Conservation (phyloP, 1,284 basidiomycete species). For the Apiotrichum domesticum region DNA sequence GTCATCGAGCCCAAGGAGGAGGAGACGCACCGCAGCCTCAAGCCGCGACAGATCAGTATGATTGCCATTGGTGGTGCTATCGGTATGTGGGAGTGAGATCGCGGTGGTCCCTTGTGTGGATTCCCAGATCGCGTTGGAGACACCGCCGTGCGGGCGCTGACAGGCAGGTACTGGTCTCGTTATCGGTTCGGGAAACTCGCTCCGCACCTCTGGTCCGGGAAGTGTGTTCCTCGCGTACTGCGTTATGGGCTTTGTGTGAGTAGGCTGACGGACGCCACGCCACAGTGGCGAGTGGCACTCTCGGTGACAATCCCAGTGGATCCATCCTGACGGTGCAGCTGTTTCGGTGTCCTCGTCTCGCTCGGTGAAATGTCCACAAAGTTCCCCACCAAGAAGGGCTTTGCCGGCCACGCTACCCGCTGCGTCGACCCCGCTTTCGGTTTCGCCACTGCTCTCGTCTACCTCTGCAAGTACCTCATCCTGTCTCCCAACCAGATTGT, state of each 20-base stretch:
- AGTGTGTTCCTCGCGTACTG: conserved; percentile 49
- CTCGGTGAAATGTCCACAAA: conserved; percentile 46
- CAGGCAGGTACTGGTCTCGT: conserved; percentile 59
- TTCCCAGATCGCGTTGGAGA: no score
- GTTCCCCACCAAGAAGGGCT: conserved; percentile 39
- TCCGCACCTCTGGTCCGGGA: conserved; percentile 48
- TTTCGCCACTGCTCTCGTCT: conserved; percentile 34
- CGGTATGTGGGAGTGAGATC: conserved; percentile 27
- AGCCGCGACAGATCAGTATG: conserved; percentile 43
- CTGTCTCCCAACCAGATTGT: conserved; percentile 52
- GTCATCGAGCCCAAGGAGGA: conserved; percentile 6
- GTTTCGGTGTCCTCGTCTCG: conserved; percentile 35
- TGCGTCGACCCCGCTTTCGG: conserved; percentile 38
- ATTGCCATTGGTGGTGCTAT: conserved; percentile 50
- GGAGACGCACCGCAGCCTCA: conserved; percentile 30
- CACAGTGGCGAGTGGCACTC: no score
- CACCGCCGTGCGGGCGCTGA: background rate
- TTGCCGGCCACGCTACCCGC: conserved; percentile 38
- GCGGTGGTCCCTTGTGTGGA: no score
- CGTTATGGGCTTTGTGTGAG: conserved; percentile 40
- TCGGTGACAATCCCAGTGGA: no score
- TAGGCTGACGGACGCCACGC: background rate
- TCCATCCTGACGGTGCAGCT: background rate
- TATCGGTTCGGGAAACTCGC: conserved; percentile 55
- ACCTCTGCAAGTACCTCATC: conserved; percentile 52